Conservation (phyloP, 352 stramenopile genomes). For the Phytopythium aichiense region DNA sequence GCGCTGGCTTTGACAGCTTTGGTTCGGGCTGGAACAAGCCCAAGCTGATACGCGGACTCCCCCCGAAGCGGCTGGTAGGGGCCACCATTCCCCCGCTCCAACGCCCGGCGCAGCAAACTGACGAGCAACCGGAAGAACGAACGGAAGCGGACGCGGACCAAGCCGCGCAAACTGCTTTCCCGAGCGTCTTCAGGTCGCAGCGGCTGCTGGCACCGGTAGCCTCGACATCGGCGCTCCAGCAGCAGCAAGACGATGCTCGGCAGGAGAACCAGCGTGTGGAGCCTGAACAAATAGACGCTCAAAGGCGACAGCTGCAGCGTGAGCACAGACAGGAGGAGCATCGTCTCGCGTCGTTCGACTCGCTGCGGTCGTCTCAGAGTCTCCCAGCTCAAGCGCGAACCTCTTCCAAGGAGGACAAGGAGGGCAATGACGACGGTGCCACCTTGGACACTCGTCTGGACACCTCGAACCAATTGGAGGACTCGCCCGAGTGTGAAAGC, state of each 20-base stretch:
- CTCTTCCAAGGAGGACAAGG: neutral
- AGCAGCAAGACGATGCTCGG: neutral
- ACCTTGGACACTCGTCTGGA: neutral
- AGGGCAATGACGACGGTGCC: neutral
- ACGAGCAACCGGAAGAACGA: conserved; percentile 12
- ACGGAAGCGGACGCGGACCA: neutral
- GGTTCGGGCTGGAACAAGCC: neutral
- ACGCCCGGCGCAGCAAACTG: conserved; percentile 8
- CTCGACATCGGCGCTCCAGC: neutral
- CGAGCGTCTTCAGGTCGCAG: neutral
- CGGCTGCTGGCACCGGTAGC: neutral
- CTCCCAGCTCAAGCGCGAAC: neutral
- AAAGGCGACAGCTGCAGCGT: neutral
- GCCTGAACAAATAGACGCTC: neutral
- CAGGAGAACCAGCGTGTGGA: conserved; percentile 1
- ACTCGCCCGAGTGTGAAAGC: conserved; percentile 4
- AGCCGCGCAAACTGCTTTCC: neutral
- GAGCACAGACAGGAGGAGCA: neutral
- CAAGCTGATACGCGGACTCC: neutral
- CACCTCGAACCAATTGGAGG: conserved; percentile 20
- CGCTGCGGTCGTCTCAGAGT: neutral
- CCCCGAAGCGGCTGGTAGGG: conserved; percentile 3
- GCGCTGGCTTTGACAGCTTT: neutral
- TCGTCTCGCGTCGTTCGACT: neutral
- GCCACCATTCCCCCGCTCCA: conserved; percentile 6